Evolutionary conservation across 2,329 filamentous ascomycete genomes (phyloP).

Genomic region (Rutstroemia sp.): DNA sequence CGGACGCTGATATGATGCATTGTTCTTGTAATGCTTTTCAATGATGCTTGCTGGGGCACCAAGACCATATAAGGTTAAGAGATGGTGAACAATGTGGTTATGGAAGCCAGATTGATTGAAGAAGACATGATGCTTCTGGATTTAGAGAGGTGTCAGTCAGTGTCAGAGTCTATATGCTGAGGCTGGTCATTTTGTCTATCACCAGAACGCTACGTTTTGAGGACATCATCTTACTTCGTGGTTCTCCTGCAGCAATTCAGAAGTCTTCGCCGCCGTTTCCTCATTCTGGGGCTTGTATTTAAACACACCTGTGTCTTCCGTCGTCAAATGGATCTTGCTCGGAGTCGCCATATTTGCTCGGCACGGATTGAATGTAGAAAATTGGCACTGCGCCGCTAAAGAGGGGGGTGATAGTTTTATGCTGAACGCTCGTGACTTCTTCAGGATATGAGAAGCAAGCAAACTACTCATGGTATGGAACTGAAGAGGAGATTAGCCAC

Average conservation of each 20-base stretch:
- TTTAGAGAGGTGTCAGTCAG: slow-evolving; percentile 5
- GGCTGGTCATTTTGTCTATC: neutral
- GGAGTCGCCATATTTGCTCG: slow-evolving; percentile 23
- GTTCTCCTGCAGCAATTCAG: slow-evolving; percentile 68
- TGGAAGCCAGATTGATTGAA: slow-evolving; percentile 73
- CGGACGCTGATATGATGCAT: slow-evolving; percentile 59
- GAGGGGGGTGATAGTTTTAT: no score
- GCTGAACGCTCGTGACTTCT: neutral
- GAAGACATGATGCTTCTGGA: slow-evolving; percentile 66
- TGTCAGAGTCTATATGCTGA: neutral
- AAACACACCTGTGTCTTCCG: slow-evolving; percentile 44
- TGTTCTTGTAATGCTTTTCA: slow-evolving; percentile 55
- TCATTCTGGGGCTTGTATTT: slow-evolving; percentile 41
- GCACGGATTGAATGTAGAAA: slow-evolving; percentile 14
- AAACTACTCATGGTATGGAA: neutral
- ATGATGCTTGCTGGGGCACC: slow-evolving; percentile 56
- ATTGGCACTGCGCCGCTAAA: neutral
- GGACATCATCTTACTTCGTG: slow-evolving; percentile 41
- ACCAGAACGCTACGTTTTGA: neutral
- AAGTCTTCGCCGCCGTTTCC: slow-evolving; percentile 50
- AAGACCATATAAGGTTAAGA: slow-evolving; percentile 71
- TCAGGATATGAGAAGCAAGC: neutral
- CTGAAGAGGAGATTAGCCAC: no score
- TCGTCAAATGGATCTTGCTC: slow-evolving; percentile 39
- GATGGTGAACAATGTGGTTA: slow-evolving; percentile 75